Evolutionary conservation across 2,329 filamentous ascomycete species (phyloP), one percentile per base, ranked within the genome.

Genomic region (Diaporthe destruens): DNA sequence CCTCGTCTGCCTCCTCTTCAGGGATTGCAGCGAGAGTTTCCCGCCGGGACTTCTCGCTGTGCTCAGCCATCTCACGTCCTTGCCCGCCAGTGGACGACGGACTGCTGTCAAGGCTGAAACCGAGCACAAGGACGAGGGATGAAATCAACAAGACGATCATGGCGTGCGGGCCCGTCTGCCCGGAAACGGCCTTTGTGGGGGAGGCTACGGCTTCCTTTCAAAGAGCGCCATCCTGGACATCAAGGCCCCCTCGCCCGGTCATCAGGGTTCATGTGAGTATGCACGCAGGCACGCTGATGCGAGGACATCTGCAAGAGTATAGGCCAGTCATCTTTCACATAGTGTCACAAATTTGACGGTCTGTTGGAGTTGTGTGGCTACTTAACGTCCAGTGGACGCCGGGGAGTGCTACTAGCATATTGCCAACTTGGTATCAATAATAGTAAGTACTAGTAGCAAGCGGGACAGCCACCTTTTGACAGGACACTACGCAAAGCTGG

Each of bases 141-240:
- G 61, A 65, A 65, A 65, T 65, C 20, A 65, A 16, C 61, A 65
- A 20, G 61, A 65, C 61, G 32, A 65, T 65, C 61, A 65, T 65
- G 61, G 29, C 61, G 59, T 51, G 59, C 29, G 34, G 32, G 51
- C 20, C 42, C 29, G 42, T 65, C 11, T 29, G 25, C 59, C 34
- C 25, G 14, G 12, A 51, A 51, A 36, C 61, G 44, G 44, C 3
- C 1, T 51, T 12, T 16, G 32, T 32, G 20, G 34, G 44, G 23
- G 51, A 36, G 61, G 44, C 20, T 36, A 29, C 44, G 44, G 25
- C 1, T 14, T 36, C 29, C 29, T 51, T 65, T 51, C 32, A 51
- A 65, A 23, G 44, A 8, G n/a, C 20, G 29, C 61, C 44, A 44
- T 51, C 44, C 2, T 36, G 61, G 23, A 44, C 61, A 65, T 65